Conservation (phyloP, 192 early-diverging fungal species). For the Backusella sp. region DNA sequence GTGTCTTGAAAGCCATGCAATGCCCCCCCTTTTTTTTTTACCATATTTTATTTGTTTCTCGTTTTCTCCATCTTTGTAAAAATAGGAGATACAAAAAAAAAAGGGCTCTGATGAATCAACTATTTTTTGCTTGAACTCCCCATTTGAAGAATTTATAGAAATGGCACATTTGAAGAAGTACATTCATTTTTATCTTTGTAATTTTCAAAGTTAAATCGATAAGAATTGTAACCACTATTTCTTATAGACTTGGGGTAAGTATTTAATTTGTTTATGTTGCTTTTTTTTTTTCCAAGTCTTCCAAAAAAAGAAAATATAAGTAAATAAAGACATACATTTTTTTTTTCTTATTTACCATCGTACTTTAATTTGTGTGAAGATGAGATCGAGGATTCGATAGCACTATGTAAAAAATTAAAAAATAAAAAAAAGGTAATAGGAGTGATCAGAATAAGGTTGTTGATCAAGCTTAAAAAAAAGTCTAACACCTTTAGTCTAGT, state of each 20-base stretch:
- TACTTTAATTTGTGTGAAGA: no score
- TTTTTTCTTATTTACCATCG: background rate
- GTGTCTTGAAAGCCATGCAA: no score
- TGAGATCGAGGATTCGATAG: no score
- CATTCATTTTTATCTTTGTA: background rate
- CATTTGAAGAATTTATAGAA: background rate
- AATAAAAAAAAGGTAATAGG: background rate
- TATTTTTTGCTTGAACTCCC: background rate
- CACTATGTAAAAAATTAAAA: no score
- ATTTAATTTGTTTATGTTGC: background rate
- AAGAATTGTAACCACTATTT: background rate
- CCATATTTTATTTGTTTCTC: background rate
- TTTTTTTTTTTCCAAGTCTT: background rate
- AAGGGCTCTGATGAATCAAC: background rate
- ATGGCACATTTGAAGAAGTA: background rate
- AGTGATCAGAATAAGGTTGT: background rate
- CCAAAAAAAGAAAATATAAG: background rate
- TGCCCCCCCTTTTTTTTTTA: background rate
- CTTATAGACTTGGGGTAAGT: background rate
- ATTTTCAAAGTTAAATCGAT: background rate
- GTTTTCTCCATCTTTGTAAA: background rate
- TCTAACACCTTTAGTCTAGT: background rate
- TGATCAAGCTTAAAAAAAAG: background rate
- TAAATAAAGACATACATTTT: no score
- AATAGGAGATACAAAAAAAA: background rate